Evolutionary conservation across 805 yeast genomes (phyloP).

Genomic region (Priceomyces carsonii): DNA sequence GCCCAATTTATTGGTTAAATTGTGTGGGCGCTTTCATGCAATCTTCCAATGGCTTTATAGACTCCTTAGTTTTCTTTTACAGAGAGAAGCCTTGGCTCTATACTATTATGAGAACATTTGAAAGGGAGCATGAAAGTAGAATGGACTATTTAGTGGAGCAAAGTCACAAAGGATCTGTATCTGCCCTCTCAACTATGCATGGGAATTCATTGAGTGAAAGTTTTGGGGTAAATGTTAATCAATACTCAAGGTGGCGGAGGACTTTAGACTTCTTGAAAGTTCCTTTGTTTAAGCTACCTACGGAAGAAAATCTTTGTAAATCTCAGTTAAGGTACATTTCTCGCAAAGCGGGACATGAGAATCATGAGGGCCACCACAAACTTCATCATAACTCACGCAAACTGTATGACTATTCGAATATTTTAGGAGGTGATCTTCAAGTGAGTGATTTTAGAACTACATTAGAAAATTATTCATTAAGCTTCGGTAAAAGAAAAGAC

Average conservation of each 20-base stretch:
- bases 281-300: conserved; percentile 50
- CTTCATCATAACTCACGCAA: conserved; percentile 15
- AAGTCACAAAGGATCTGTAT: conserved; percentile 7
- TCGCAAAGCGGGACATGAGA: conserved; percentile 11
- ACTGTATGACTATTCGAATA: conserved; percentile 36
- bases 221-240: conserved; percentile 27
- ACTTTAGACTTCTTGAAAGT: conserved; percentile 32
- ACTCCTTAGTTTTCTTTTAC: conserved; percentile 69
- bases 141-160: conserved; percentile 22
- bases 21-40: conserved; percentile 73
- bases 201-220: conserved; percentile 28
- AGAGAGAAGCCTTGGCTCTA: conserved; percentile 80
- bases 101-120: conserved; percentile 40
- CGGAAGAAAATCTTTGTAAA: conserved; percentile 28
- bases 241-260: conserved; percentile 41
- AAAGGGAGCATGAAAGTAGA: conserved; percentile 30
- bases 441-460: conserved; percentile 29
- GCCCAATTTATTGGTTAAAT: conserved; percentile 63
- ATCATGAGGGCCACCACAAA: neutral
- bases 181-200: conserved; percentile 25
- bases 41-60: conserved; percentile 79
- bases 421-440: conserved; percentile 29
- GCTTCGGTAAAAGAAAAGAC: conserved; percentile 14
- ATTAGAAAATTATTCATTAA: conserved; percentile 30
- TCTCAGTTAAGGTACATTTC: conserved; percentile 19